phyloP scores from a whole-genome alignment of 1,284 basidiomycete species.

The Limonomyces culmigenus region DNA sequence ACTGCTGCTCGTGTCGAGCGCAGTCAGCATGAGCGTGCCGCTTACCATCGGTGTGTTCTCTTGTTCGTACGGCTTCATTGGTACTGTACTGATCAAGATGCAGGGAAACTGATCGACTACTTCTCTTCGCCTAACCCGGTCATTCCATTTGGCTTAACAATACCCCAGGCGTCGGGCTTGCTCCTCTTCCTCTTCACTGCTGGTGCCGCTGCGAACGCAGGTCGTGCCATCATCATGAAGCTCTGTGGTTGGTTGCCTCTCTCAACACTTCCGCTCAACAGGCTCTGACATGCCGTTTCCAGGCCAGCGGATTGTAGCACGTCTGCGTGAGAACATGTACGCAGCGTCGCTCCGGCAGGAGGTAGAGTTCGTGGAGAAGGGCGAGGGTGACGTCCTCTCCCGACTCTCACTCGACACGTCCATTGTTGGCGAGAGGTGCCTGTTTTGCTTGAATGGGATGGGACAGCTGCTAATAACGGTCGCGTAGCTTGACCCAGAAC shows the following conservation, averaged over 20 bases:
- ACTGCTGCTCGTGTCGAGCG: conserved; percentile 47
- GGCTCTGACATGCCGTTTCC: conserved; percentile 4
- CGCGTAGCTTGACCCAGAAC: conserved; percentile 70
- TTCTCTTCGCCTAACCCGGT: conserved; percentile 63
- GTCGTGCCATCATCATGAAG: conserved; percentile 79
- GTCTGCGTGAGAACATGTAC: conserved; percentile 75
- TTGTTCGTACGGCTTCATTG: background rate
- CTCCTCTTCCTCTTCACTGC: conserved; percentile 73
- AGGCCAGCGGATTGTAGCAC: conserved; percentile 87
- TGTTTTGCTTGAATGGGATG: conserved; percentile 4
- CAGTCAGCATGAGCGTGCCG: conserved; percentile 82
- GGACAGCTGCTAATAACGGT: conserved; percentile 2
- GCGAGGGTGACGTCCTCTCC: conserved; percentile 89
- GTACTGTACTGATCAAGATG: background rate
- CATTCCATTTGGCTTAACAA: conserved; percentile 62
- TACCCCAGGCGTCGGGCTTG: conserved; percentile 65
- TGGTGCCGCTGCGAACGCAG: conserved; percentile 80
- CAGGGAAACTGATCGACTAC: conserved; percentile 74
- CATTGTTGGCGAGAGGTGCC: conserved; percentile 85
- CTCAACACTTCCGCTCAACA: background rate
- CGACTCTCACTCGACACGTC: conserved; percentile 84
- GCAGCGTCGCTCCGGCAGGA: conserved; percentile 74
- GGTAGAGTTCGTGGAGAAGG: conserved; percentile 83
- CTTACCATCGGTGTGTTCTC: conserved; percentile 52
- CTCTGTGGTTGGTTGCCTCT: conserved; percentile 37